phyloP scores from a whole-genome alignment of 192 early-diverging fungal genomes.

The Linnemannia zychae region DNA sequence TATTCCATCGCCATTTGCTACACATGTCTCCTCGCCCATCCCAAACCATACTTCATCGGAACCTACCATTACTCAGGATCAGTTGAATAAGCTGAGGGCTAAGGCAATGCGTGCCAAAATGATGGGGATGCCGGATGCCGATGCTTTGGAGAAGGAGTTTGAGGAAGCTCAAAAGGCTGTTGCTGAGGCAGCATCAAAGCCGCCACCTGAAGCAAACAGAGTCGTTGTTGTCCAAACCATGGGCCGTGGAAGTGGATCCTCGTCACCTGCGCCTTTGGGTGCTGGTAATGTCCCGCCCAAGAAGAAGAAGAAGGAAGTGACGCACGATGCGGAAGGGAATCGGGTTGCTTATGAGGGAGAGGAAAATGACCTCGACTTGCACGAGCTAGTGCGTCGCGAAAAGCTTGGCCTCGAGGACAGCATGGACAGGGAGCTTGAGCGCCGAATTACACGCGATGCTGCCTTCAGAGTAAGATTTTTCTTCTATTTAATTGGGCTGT shows the following conservation, averaged over 20 bases:
- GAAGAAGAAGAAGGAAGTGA: slow-evolving; percentile 65
- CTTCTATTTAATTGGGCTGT: background rate
- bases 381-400: slow-evolving; percentile 81
- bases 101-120: slow-evolving; percentile 86
- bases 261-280: slow-evolving; percentile 32
- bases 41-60: slow-evolving; percentile 27
- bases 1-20: slow-evolving; percentile 50
- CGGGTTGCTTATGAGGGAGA: slow-evolving; percentile 71
- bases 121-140: slow-evolving; percentile 71
- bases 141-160: slow-evolving; percentile 79
- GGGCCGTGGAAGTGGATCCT: slow-evolving; percentile 41
- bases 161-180: slow-evolving; percentile 68
- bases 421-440: slow-evolving; percentile 79
- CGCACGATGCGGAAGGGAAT: slow-evolving; percentile 75
- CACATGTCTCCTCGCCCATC: slow-evolving; percentile 50
- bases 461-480: slow-evolving; percentile 62
- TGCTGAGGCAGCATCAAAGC: slow-evolving; percentile 33
- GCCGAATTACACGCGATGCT: slow-evolving; percentile 77
- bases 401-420: slow-evolving; percentile 61
- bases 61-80: slow-evolving; percentile 56
- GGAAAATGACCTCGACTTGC: slow-evolving; percentile 67
- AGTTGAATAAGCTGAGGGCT: slow-evolving; percentile 90
- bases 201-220: slow-evolving; percentile 40
- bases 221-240: slow-evolving; percentile 55
- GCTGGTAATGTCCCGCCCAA: slow-evolving; percentile 58